Conservation (phyloP, 1,139 yeast species). For the Geotrichum citri-aurantii region DNA sequence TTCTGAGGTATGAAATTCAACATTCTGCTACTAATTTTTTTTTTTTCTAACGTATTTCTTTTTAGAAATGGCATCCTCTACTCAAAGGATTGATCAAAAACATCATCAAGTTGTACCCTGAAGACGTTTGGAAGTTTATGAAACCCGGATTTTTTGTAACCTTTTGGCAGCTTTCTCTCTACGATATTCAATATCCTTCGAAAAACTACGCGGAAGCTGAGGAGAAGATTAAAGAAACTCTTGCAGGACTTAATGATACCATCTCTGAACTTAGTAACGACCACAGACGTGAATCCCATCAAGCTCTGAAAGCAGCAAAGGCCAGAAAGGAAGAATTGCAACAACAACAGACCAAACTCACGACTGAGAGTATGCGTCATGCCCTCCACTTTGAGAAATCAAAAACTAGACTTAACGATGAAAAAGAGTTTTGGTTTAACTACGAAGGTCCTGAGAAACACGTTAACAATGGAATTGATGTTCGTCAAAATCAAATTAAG, state of each 20-base stretch:
- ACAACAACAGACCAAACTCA: constrained; percentile 26
- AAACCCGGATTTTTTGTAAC: constrained; percentile 46
- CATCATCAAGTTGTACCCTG: constrained; percentile 25
- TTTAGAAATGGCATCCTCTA: constrained; percentile 27
- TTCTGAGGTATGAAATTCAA: constrained; percentile 9
- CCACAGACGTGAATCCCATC: constrained; percentile 15
- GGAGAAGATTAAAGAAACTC: constrained; percentile 24
- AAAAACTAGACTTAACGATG: constrained; percentile 31
- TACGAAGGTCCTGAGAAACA: constrained; percentile 19
- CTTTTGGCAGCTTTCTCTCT: constrained; percentile 74
- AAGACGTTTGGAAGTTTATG: constrained; percentile 39
- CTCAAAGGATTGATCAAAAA: constrained; percentile 26
- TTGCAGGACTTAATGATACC: constrained; percentile 16
- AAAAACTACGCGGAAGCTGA: constrained; percentile 49
- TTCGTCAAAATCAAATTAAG: constrained; percentile 30
- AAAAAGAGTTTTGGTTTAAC: constrained; percentile 36
- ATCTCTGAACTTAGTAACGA: constrained; percentile 18
- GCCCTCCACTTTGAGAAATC: constrained; percentile 34
- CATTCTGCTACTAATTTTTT: not conserved
- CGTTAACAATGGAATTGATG: constrained; percentile 27
- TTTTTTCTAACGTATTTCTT: not conserved
- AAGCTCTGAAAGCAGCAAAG: constrained; percentile 19
- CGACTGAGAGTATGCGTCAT: constrained; percentile 33
- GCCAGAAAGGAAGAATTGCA: constrained; percentile 22
- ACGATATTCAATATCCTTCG: constrained; percentile 60